phyloP scores from a whole-genome alignment of 768 basidiomycete species.

The Trametes elegans region DNA sequence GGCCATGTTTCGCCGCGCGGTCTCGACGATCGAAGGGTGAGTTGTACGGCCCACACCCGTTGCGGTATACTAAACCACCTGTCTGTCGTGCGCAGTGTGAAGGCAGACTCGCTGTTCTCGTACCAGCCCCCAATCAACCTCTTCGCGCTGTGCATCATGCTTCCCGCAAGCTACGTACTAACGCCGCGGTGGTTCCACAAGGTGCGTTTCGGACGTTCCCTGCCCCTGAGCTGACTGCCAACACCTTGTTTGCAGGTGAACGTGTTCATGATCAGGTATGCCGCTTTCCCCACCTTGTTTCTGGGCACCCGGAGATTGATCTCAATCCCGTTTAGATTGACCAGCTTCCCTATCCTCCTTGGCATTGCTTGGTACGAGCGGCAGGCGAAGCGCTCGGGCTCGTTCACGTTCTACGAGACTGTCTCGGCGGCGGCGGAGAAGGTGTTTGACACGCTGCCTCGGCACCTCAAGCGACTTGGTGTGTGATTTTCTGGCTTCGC shows the following conservation, averaged over 20 bases:
- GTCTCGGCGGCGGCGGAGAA: conserved; percentile 64
- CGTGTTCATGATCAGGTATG: conserved; percentile 80
- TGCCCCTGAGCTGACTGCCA: conserved; percentile 10
- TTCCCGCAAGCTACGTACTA: conserved; percentile 84
- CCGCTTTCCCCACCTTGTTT: neutral
- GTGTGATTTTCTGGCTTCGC: conserved; percentile 28
- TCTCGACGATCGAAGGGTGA: conserved; percentile 92
- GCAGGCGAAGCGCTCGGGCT: conserved; percentile 67
- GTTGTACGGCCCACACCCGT: neutral
- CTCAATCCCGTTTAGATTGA: conserved; percentile 44
- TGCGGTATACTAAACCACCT: neutral
- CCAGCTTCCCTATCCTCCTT: conserved; percentile 83
- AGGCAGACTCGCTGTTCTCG: conserved; percentile 89
- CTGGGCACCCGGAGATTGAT: neutral
- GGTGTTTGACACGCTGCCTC: conserved; percentile 71
- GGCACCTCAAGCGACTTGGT: conserved; percentile 74
- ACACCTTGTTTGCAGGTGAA: conserved; percentile 55
- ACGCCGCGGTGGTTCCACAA: conserved; percentile 98
- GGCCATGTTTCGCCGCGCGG: conserved; percentile 95
- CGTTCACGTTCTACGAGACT: conserved; percentile 71
- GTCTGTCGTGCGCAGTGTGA: conserved; percentile 51
- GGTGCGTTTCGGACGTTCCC: conserved; percentile 39
- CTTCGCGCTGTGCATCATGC: conserved; percentile 80
- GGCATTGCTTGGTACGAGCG: conserved; percentile 84
- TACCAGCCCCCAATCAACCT: conserved; percentile 95